Conservation (phyloP, 352 stramenopile species). For the Pythium plurisporium region DNA sequence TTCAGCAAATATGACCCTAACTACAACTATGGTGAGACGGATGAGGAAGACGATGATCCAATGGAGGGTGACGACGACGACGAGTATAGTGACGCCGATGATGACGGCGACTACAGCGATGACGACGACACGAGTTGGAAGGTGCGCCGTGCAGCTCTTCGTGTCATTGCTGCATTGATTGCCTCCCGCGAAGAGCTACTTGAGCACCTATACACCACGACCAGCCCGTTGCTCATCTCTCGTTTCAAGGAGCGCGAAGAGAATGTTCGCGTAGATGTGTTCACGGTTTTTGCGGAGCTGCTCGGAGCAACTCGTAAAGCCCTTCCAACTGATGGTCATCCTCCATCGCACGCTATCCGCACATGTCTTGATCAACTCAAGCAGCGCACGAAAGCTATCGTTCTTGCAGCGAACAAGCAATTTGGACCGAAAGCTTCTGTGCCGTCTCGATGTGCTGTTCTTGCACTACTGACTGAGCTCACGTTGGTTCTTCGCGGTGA, state of each 20-base stretch:
- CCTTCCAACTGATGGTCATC: slow-evolving; percentile 26
- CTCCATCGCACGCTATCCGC: slow-evolving; percentile 27
- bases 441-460: slow-evolving; percentile 72
- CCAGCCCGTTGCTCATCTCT: slow-evolving; percentile 77
- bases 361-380: slow-evolving; percentile 53
- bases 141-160: slow-evolving; percentile 89
- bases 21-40: slow-evolving; percentile 96
- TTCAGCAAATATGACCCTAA: slow-evolving; percentile 99
- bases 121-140: slow-evolving; percentile 98
- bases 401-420: slow-evolving; percentile 75
- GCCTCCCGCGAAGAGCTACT: slow-evolving; percentile 83
- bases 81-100: slow-evolving; percentile 74
- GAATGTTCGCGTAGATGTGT: slow-evolving; percentile 97
- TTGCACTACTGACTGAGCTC: slow-evolving; percentile 81
- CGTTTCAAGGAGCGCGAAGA: slow-evolving; percentile 97
- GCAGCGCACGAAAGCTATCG: slow-evolving; percentile 63
- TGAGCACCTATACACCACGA: slow-evolving; percentile 79
- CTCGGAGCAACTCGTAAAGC: slow-evolving; percentile 72
- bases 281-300: slow-evolving; percentile 93
- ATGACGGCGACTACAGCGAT: slow-evolving; percentile 89
- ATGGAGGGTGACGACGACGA: slow-evolving; percentile 85
- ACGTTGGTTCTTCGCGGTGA: slow-evolving; percentile 74
- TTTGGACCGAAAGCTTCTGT: slow-evolving; percentile 77
- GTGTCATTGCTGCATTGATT: slow-evolving; percentile 92
- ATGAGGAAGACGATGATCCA: slow-evolving; percentile 86